Conservation (phyloP, 176 grass and related monocot species). For the Ananas comosus region DNA sequence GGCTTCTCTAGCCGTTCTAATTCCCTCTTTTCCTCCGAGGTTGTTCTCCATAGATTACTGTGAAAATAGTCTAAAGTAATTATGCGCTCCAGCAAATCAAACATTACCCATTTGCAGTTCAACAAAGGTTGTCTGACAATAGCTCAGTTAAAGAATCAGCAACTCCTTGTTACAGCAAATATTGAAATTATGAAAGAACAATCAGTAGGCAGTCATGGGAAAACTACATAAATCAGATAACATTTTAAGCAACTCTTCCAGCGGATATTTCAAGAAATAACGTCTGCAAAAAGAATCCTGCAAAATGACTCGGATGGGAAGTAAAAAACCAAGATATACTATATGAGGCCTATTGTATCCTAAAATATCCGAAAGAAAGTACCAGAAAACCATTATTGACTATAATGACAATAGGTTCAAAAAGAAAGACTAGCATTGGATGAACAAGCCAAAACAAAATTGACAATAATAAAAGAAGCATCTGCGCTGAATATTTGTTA, state of each 20-base stretch:
- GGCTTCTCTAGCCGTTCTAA: slow-evolving; percentile 73
- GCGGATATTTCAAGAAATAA: background rate
- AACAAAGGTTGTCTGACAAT: background rate
- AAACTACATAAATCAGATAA: background rate
- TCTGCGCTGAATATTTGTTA: background rate
- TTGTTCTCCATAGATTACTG: slow-evolving; percentile 92
- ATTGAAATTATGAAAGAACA: background rate
- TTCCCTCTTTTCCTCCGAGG: slow-evolving; percentile 92
- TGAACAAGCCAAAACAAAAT: too few species aligned
- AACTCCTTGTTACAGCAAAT: background rate
- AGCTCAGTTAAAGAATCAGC: background rate
- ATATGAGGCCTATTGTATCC: too few species aligned
- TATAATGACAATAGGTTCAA: too few species aligned
- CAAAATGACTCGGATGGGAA: too few species aligned
- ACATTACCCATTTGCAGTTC: background rate
- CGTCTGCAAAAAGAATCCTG: background rate
- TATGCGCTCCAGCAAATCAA: slow-evolving; percentile 1
- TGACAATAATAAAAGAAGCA: background rate
- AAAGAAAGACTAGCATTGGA: too few species aligned
- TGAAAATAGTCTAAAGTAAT: slow-evolving; percentile 18
- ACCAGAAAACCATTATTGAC: too few species aligned
- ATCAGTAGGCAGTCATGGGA: background rate
- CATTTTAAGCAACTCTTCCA: background rate
- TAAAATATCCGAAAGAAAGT: too few species aligned
- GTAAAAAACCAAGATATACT: too few species aligned